phyloP scores from a whole-genome alignment of 805 yeast genomes.

The Pichia phayaonensis region DNA sequence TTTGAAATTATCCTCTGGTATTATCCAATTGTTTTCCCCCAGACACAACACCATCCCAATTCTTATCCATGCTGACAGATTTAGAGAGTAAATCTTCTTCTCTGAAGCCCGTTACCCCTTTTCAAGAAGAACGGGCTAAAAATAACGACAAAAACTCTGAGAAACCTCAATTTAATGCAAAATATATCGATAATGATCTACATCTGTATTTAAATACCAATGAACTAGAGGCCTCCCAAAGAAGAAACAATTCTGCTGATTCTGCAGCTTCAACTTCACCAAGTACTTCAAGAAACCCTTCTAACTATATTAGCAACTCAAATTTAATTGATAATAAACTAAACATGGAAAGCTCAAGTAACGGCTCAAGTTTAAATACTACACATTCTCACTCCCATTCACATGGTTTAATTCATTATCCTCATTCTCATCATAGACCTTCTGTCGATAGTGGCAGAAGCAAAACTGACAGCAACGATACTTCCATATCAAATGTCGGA shows the following conservation, averaged over 20 bases:
- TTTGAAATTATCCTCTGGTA: not conserved
- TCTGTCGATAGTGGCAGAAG: not conserved
- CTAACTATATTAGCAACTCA: constrained; percentile 3
- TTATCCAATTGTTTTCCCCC: no score
- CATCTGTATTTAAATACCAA: not conserved
- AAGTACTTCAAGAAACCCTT: constrained; percentile 16
- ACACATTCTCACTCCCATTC: not conserved
- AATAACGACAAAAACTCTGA: not conserved
- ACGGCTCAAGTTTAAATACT: not conserved
- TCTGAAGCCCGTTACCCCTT: not conserved
- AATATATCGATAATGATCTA: constrained; percentile 12
- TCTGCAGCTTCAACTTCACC: constrained; percentile 15
- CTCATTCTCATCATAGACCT: not conserved
- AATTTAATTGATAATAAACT: not conserved
- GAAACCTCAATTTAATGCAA: constrained; percentile 15
- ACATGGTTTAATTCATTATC: not conserved
- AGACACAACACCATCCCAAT: not conserved
- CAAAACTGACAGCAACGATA: not conserved
- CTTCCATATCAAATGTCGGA: not conserved
- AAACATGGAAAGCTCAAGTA: not conserved
- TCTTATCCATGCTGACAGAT: not conserved
- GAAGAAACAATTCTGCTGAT: constrained; percentile 2
- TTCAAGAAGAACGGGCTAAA: not conserved
- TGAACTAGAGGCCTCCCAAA: not conserved
- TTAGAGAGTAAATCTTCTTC: not conserved